These are phyloP conservation scores for Xerocomus potaroensis DNA, from an alignment of 768 basidiomycete species.

Conservation along the genomic window DNA sequence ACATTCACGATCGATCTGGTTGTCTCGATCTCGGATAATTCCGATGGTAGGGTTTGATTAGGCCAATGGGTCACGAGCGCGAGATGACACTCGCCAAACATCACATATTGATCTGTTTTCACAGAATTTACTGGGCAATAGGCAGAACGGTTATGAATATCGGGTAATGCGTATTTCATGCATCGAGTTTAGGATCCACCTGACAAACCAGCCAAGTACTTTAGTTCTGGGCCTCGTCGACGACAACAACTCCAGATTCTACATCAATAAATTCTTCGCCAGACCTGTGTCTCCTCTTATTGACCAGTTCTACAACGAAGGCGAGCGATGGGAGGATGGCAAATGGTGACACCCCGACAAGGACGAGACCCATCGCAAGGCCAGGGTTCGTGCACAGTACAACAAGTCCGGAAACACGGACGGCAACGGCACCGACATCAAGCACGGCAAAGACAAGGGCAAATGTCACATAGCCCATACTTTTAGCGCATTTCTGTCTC, in stretches of 20 bases:
- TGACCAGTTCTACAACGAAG: background rate
- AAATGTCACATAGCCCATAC: constrained; percentile 14
- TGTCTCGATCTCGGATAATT: no score
- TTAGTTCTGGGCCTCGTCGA: background rate
- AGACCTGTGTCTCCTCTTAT: background rate
- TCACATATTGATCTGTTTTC: no score
- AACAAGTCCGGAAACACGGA: constrained; percentile 13
- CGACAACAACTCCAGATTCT: background rate
- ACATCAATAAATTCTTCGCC: background rate
- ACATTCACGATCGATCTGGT: no score
- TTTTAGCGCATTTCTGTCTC: constrained; percentile 6
- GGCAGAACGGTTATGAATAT: no score
- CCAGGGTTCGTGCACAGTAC: constrained; percentile 10
- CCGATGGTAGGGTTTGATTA: no score
- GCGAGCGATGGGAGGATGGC: constrained; percentile 1
- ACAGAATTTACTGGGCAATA: no score
- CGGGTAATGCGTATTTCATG: no score
- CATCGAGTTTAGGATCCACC: no score
- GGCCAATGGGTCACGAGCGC: no score
- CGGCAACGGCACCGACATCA: constrained; percentile 17
- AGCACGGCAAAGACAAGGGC: constrained; percentile 15
- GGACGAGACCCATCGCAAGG: constrained; percentile 8
- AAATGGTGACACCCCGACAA: constrained; percentile 11
- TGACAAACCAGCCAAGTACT: no score
- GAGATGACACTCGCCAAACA: no score